Evolutionary conservation across 768 basidiomycete genomes (phyloP), one percentile per base, ranked within the genome.

Genomic region (Auricularia heimuer): DNA sequence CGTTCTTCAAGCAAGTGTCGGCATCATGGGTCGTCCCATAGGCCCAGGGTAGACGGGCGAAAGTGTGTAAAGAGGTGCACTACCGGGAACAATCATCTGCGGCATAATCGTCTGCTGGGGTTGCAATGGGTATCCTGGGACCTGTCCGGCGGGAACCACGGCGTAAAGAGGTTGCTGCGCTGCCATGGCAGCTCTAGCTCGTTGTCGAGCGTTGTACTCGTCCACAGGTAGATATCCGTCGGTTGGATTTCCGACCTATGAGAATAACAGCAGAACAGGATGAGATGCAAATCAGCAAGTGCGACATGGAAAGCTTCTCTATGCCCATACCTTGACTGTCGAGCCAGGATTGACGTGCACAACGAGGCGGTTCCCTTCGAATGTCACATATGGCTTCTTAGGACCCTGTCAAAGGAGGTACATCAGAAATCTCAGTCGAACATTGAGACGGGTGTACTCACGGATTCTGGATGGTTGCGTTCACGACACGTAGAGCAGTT

Each of bases 51-150:
- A 63, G 61, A 56, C 84, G 54, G 35, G 88, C 80, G n/a, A 84
- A 73, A 61, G 24, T 54, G 35, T 63, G 21, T 36, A 21, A 24
- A 62, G 37, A 14, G 2, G 51, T 62, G 36, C 56, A 70, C 63
- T 74, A 84, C 87, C 87, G 82, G 2, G 82, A 81, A 33, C 88
- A 83, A 69, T 85, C 85, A 64, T 83, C 81, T 24, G n/a, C 44
- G 58, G 18, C 39, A 42, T 3, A 36, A 12, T 29, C 18, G 62
- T 11, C 21, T 54, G 29, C 18, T 36, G 39, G 39, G 39, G 8
- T 14, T 42, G 39, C 12, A 42, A 7, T 42, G 39, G 39, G 39
- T 42, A 42, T 42, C 39, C 39, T 42, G 39, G 39, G 39, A 42
- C 39, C 39, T 42, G 47, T 18, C 18, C 18, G 21, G 47, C 16